Evolutionary conservation across 257 asterid genomes (phyloP), one percentile per base, ranked within the genome.

Genomic region (Echium plantagineum): DNA sequence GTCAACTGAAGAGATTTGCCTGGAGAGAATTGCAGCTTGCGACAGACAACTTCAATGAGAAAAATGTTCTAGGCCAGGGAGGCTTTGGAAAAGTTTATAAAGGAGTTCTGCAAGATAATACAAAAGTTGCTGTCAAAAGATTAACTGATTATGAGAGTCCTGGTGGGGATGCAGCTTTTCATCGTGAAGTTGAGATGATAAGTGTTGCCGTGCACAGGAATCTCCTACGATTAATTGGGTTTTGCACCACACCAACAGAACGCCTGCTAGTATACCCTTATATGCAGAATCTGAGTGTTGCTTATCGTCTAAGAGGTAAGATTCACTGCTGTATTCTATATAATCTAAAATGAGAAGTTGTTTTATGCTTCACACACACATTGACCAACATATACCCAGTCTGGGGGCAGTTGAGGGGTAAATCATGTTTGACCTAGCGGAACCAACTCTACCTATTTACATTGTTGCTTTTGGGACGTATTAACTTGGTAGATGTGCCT

Each of bases 151-250:
- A 77, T 38, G 96, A 85, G 78, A 83, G 88, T 68, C 96, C 98
- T 3, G 95, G 96, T 52, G 97, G 98, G 30, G 98, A 91, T 68
- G 84, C 75, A 21, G 96, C 98, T 0, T 91, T 91, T 77, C 94
- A 82, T 66, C 94, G 98, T 18, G 98, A 91, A 81, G 96, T 91
- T 21, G 96, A 88, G 93, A 83, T 91, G 98, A 90, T 90, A 53
- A 85, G 96, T 64, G 98, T 90, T 30, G 98, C 98, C 58, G 98
- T 91, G 42, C 98, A 91, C 78, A 78, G 81, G 71, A 91, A 91
- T 73, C 94, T 91, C 38, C 76, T 91, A 58, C 75, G 90, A 17
- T 74, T 91, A 55, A 85, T 91, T 13, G 98, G 98, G 48, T 91
- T 88, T 69, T 91, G 98, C 81, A 91, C 98, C 67, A 91, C 98